These are phyloP conservation scores for Aspergillus wentii DNA, from an alignment of 495 filamentous ascomycete genomes.

Conservation along the genomic window DNA sequence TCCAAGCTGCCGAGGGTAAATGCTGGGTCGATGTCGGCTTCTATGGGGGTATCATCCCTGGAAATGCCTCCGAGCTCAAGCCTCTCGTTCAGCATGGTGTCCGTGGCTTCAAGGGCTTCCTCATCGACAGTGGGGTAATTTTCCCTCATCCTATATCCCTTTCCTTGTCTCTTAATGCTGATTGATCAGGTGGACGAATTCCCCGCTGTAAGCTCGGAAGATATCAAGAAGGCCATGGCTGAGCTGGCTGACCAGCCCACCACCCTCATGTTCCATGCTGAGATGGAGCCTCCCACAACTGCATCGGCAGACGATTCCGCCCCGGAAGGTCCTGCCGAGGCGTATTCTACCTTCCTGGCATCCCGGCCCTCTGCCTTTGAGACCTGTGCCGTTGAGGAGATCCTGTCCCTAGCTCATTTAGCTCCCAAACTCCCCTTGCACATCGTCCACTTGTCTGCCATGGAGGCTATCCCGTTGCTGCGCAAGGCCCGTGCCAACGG, in stretches of 20 bases:
- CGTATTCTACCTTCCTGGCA: slow-evolving; percentile 87
- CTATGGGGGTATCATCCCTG: slow-evolving; percentile 93
- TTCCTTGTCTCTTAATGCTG: slow-evolving; percentile 9
- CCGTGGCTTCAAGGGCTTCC: slow-evolving; percentile 93
- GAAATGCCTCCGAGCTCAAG: slow-evolving; percentile 76
- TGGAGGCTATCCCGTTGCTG: slow-evolving; percentile 88
- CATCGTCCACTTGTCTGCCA: slow-evolving; percentile 91
- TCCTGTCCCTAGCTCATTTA: slow-evolving; percentile 72
- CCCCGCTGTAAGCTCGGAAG: slow-evolving; percentile 75
- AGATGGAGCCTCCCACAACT: slow-evolving; percentile 90
- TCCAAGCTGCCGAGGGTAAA: slow-evolving; percentile 77
- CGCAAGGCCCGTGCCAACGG: slow-evolving; percentile 72
- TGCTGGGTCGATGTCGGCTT: slow-evolving; percentile 99
- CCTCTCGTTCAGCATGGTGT: slow-evolving; percentile 80
- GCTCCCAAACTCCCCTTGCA: slow-evolving; percentile 84
- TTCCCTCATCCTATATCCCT: slow-evolving; percentile 3
- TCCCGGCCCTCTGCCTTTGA: slow-evolving; percentile 89
- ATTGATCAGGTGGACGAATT: slow-evolving; percentile 80
- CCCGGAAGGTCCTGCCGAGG: slow-evolving; percentile 69
- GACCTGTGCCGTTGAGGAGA: slow-evolving; percentile 83
- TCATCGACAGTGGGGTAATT: slow-evolving; percentile 93
- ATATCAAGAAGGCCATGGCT: slow-evolving; percentile 74
- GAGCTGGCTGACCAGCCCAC: slow-evolving; percentile 74
- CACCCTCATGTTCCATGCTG: slow-evolving; percentile 96
- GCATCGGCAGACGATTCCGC: slow-evolving; percentile 74